Evolutionary conservation across 371 early-diverging fungal species (phyloP), one percentile per base, ranked within the genome.

Genomic region (Mortierella sp.): DNA sequence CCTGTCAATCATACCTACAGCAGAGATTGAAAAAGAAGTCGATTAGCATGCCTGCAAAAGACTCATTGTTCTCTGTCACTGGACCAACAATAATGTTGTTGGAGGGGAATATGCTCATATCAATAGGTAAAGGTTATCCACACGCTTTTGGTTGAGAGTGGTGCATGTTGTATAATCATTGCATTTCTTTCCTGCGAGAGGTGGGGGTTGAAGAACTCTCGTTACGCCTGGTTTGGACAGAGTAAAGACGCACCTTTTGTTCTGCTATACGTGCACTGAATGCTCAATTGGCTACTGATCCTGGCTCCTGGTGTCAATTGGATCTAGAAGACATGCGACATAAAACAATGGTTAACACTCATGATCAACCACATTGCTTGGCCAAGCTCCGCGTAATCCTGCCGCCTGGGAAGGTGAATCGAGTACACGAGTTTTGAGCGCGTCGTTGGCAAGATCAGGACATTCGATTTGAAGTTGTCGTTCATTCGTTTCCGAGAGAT

Each of bases 121-220:
- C 61, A 37, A 70, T 43, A 66, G 62, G 62, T 66, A 72, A 72
- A 62, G 67, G 72, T 72, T 72, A 65, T 72, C 72, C 72, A 72
- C 72, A 72, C 72, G 72, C 72, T 72, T 72, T 72, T 72, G 72
- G 72, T 72, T 72, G 72, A 72, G 72, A 72, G 72, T 72, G 72
- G 72, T 72, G 72, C 72, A 72, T 72, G 72, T 72, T 72, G 72
- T 72, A 72, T 57, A 52, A 72, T 72, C 72, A 66, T 62, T 54
- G 72, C 62, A 66, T 55, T 14, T 4, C 5, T 19, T 43, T 16
- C 44, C 44, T 4, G 19, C 19, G 44, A 43, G n/a, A n/a, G n/a
- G n/a, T n/a, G n/a, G n/a, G n/a, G n/a, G 34, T 34, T 34, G 34
- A 34, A 34, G 34, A 34, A 34, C 34, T 7, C 7, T 34, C n/a